Evolutionary conservation across 192 early-diverging fungal genomes (phyloP), one percentile per base, ranked within the genome.

Genomic region (Backusella macrospora): DNA sequence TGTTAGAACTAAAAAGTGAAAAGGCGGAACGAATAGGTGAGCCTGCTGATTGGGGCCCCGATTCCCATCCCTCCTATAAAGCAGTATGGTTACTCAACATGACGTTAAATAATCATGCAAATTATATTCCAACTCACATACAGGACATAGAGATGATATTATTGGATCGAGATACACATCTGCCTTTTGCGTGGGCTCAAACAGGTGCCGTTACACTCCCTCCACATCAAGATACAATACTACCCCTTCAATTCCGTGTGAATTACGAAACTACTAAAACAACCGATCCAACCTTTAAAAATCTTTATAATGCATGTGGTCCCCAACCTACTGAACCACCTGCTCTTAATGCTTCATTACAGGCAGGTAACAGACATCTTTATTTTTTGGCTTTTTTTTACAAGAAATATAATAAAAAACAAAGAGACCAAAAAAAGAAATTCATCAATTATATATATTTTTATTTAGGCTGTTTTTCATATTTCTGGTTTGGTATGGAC

Each of bases 81-180:
- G 63, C 68, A 9, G 16, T 48, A 5, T 80, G 78, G 78, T 67
- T 63, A 16, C 40, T 80, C 52, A 73, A 70, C 23, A 64, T 80
- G 29, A 76, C 65, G 0, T 23, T 69, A 1, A 71, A 80, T 45
- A 80, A 80, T 37, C 62, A 23, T 47, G 74, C 37, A 9, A 80
- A 80, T 46, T 80, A 64, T 38, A 64, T 80, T 1, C 71, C 69
- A 8, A 80, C 74, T 15, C 78, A 72, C 6, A 45, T 80, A 7
- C 59, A 21, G 1, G 43, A 68, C n/a, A 40, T 80, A 10, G 62
- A 71, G 23, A 29, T 80, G 5, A 43, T 37, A 4, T 12, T 75
- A 8, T 67, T 44, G 3, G 78, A 80, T 52, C 49, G 46, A n/a
- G 34, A 64, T 40, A 76, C 74, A 0, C 47, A 52, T 21, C 59